Percentiles rank a stretch among this genome's conserved stretches.
Conservation (phyloP, 2,329 filamentous ascomycete species). For the Mycosphaerella arachidis region DNA sequence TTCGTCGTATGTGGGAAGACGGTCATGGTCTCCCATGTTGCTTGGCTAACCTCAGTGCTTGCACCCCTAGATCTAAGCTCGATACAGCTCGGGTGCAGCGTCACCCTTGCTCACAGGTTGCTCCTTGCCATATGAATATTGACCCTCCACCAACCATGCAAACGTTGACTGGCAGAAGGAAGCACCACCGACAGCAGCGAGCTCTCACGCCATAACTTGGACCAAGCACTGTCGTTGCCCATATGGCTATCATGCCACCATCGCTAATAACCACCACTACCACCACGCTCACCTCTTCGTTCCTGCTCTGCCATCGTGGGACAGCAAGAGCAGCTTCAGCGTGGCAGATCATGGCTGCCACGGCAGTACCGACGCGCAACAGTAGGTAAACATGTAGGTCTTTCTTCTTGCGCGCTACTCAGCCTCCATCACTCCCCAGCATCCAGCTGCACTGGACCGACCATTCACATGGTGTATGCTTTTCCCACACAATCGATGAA, state of each 20-base stretch:
- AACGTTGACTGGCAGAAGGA: too few relatives aligned
- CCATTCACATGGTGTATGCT: constrained; percentile 1
- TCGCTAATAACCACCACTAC: background rate
- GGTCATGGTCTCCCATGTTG: too few relatives aligned
- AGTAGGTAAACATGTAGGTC: constrained; percentile 1
- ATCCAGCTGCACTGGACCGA: too few relatives aligned
- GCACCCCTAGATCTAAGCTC: too few relatives aligned
- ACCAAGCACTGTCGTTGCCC: background rate
- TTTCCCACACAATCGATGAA: background rate
- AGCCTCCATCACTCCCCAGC: background rate
- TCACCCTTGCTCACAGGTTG: too few relatives aligned
- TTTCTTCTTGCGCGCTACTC: background rate
- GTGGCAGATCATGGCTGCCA: background rate
- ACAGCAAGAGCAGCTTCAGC: background rate
- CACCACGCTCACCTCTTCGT: background rate
- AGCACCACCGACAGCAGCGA: too few relatives aligned
- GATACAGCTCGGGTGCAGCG: too few relatives aligned
- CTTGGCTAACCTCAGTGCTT: too few relatives aligned
- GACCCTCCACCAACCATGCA: too few relatives aligned
- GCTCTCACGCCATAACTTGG: too few relatives aligned
- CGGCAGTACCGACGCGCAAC: background rate
- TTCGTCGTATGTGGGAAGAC: too few relatives aligned
- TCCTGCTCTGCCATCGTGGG: background rate
- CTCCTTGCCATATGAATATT: too few relatives aligned
- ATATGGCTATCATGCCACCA: background rate